Conservation (phyloP, 1,284 basidiomycete genomes). For the Rhizoctonia solani region DNA sequence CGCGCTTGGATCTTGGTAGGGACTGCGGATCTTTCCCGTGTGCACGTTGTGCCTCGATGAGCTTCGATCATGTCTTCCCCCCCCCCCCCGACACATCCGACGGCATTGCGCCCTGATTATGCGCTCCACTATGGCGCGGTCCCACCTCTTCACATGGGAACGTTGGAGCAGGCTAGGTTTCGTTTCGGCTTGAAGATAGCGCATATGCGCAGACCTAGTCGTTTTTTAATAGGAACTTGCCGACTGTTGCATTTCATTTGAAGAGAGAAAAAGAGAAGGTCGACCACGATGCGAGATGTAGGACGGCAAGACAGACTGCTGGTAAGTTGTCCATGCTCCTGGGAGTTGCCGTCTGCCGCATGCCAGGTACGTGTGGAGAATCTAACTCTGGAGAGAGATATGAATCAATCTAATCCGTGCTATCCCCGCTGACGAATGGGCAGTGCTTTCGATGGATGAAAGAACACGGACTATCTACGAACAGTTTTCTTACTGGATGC, state of each 20-base stretch:
- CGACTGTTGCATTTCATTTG: too few relatives aligned
- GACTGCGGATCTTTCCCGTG: conserved; percentile 13
- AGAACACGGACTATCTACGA: conserved; percentile 1
- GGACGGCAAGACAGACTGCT: conserved; percentile 6
- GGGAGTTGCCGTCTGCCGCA: conserved; percentile 30
- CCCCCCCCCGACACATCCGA: not conserved
- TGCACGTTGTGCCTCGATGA: conserved; percentile 8
- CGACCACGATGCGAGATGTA: conserved; percentile 7
- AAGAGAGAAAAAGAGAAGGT: not conserved
- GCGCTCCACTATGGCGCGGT: conserved; percentile 30
- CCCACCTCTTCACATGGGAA: not conserved
- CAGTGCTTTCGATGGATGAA: not conserved
- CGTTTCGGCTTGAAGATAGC: too few relatives aligned
- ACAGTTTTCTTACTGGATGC: too few relatives aligned
- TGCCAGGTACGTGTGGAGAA: conserved; percentile 13
- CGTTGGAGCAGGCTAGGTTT: not conserved
- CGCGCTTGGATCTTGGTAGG: conserved; percentile 19
- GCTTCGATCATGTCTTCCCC: conserved; percentile 29
- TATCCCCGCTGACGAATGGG: conserved; percentile 20
- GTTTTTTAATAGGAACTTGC: too few relatives aligned
- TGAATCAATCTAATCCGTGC: too few relatives aligned
- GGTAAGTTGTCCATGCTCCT: not conserved
- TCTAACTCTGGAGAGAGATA: not conserved
- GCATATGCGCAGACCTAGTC: too few relatives aligned
- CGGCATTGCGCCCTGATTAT: not conserved